These are phyloP conservation scores for Asterochloris sp. DNA, from an alignment of 139 green algal species.

Conservation along the genomic window DNA sequence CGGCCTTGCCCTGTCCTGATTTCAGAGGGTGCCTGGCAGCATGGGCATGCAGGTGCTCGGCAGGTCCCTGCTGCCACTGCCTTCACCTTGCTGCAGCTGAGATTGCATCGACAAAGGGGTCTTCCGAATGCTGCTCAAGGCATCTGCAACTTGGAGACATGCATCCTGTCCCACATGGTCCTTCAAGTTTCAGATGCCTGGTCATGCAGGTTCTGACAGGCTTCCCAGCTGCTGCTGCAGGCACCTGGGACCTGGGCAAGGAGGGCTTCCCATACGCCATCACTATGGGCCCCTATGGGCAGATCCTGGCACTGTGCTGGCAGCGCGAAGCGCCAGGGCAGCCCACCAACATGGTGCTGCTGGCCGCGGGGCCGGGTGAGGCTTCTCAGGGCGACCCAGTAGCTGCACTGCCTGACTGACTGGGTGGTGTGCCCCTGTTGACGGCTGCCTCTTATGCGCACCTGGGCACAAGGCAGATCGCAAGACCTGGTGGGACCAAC, in stretches of 20 bases:
- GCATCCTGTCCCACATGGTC: not conserved
- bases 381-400: not conserved
- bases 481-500: no score
- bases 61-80: not conserved
- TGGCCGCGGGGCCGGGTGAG: not conserved
- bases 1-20: not conserved
- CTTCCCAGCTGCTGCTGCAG: not conserved
- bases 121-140: not conserved
- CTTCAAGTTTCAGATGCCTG: not conserved
- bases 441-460: not conserved
- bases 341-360: not conserved
- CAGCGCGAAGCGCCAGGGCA: not conserved
- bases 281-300: slow-evolving; percentile 60
- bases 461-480: not conserved
- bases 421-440: not conserved
- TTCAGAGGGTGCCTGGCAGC: not conserved
- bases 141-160: not conserved
- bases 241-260: slow-evolving; percentile 24
- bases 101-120: not conserved
- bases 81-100: not conserved
- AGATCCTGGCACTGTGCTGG: slow-evolving; percentile 64
- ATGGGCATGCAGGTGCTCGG: not conserved
- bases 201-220: no score
- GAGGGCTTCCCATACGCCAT: slow-evolving; percentile 61
- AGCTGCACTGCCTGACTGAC: not conserved